Conservation (phyloP, 2,329 filamentous ascomycete genomes). For the Colletotrichum lupini region DNA sequence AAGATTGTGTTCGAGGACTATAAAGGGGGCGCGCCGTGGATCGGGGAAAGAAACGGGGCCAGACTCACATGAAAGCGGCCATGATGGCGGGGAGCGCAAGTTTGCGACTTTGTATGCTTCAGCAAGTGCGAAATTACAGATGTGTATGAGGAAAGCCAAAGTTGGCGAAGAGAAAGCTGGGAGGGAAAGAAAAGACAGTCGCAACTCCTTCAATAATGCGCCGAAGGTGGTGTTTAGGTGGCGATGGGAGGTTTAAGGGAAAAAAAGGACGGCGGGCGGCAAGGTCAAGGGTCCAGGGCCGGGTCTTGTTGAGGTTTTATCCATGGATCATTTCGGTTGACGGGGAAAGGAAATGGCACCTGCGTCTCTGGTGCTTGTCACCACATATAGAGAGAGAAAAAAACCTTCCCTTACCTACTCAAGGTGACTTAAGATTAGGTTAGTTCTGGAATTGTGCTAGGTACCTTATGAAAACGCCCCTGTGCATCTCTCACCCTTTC, state of each 20-base stretch:
- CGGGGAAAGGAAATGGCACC: constrained; percentile 33
- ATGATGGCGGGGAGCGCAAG: constrained; percentile 27
- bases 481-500: constrained; percentile 9
- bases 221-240: constrained; percentile 7
- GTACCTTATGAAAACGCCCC: constrained; percentile 25
- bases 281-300: constrained; percentile 27
- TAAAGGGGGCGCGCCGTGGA: neutral
- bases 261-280: constrained; percentile 20
- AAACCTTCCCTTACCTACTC: no score
- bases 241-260: constrained; percentile 8
- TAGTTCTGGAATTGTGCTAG: constrained; percentile 17
- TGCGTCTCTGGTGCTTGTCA: neutral
- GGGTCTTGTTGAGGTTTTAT: constrained; percentile 39
- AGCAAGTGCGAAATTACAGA: neutral
- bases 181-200: neutral
- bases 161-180: constrained; percentile 8
- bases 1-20: neutral
- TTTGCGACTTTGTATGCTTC: constrained; percentile 11
- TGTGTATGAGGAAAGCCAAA: constrained; percentile 15
- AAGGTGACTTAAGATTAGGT: constrained; percentile 8
- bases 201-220: constrained; percentile 20
- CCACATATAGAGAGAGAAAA: neutral
- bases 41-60: neutral
- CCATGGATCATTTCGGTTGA: constrained; percentile 38
- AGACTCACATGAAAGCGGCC: constrained; percentile 31